phyloP scores from a whole-genome alignment of 164 flowering plant genomes.

The Houttuynia cordata region DNA sequence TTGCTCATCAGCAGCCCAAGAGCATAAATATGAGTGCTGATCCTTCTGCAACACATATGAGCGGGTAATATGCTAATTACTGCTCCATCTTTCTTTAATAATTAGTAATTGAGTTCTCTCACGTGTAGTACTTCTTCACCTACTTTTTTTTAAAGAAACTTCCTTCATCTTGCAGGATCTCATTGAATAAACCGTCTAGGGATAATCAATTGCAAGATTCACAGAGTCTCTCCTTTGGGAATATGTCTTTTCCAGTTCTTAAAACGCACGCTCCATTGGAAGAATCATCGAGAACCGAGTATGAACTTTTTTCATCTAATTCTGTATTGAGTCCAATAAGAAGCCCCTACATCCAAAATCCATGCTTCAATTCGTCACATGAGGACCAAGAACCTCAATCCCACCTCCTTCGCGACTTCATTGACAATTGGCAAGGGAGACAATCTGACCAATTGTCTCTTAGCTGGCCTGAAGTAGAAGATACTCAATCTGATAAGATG shows the following conservation, averaged over 20 bases:
- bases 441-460: constrained; percentile 27
- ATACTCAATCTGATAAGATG: constrained; percentile 47
- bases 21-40: constrained; percentile 25
- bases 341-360: constrained; percentile 19
- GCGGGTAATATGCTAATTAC: constrained; percentile 26
- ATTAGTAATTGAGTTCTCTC: not conserved
- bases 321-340: constrained; percentile 36
- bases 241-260: constrained; percentile 21
- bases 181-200: constrained; percentile 20
- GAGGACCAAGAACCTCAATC: constrained; percentile 25
- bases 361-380: constrained; percentile 19
- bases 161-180: constrained; percentile 24
- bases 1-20: constrained; percentile 35
- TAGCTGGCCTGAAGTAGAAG: constrained; percentile 46
- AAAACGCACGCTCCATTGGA: constrained; percentile 37
- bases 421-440: constrained; percentile 60
- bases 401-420: constrained; percentile 50
- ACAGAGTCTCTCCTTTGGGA: constrained; percentile 32
- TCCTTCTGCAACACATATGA: constrained; percentile 20
- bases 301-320: constrained; percentile 46
- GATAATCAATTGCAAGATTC: constrained; percentile 26
- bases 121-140: not conserved
- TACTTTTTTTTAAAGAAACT: not conserved
- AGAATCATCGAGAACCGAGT: constrained; percentile 28
- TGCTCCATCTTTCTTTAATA: not conserved